Evolutionary conservation across 441 rosid species (phyloP), one percentile per base, ranked within the genome.

Genomic region (Sinapis alba): DNA sequence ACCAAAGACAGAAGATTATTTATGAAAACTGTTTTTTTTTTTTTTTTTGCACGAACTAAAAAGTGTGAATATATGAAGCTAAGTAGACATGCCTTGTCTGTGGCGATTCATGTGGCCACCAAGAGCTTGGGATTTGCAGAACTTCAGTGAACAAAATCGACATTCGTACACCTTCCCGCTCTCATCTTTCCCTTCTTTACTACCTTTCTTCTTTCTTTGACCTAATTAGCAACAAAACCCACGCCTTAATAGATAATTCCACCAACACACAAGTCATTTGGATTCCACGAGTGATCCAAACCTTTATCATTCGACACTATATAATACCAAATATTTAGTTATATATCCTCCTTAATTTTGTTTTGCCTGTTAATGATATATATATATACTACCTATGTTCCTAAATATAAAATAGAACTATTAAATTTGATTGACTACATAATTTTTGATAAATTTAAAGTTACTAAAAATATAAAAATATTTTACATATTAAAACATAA

Each of bases 101-200:
- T 96, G 99, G 82, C 99, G 97, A 85, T 96, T 96, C 99, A 96
- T 96, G 90, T 96, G 99, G 69, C 98, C 99, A 30, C 99, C 99
- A 8, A 96, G 99, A 69, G 99, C 99, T 93, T 96, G 99, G 69
- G 99, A 96, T 85, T 96, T 96, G 92, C 92, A 90, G 86, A 96
- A 96, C 97, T 88, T 93, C 78, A 96, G 98, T 88, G 99, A 91
- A 79, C 99, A 96, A 86, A 96, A 96, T 94, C 99, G 87, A 82
- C 99, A 96, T 82, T 93, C 92, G 45, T 96, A 96, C 83, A 91
- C 97, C 82, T 91, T 90, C 78, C 97, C 98, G 76, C 89, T 78
- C 82, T 91, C 97, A 73, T 95, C 95, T 86, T 90, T 89, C 80
- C 91, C 97, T 80, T 88, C 93, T 89, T 84, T 90, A 26, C 74